Percentiles rank a stretch among this genome's conserved stretches.
Evolutionary conservation across 345 rosid genomes (phyloP).

Genomic region (Odontarrhena argentea): DNA sequence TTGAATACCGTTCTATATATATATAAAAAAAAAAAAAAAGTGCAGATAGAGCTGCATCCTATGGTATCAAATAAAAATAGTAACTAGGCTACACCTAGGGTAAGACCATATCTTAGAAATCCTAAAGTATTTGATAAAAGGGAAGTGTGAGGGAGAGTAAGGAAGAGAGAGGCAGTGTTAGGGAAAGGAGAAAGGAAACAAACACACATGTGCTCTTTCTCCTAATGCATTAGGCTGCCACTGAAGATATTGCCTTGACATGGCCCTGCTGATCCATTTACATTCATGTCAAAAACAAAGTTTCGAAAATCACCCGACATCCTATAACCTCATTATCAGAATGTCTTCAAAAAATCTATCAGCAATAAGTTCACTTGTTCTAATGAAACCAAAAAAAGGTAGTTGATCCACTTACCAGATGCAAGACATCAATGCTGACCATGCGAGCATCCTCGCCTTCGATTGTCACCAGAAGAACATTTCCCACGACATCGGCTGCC

Average conservation of each 20-base stretch:
- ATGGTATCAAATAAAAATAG: constrained; percentile 5
- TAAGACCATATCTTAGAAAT: constrained; percentile 18
- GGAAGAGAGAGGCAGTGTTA: constrained; percentile 87
- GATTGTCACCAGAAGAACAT: constrained; percentile 86
- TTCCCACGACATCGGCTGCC: constrained; percentile 96
- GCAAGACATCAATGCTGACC: constrained; percentile 98
- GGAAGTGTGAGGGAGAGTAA: constrained; percentile 80
- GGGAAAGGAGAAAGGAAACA: constrained; percentile 99
- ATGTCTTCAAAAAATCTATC: constrained; percentile 45
- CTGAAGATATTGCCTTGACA: constrained; percentile 97
- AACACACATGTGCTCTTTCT: constrained; percentile 99
- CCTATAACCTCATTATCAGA: constrained; percentile 70
- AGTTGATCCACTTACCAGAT: constrained; percentile 69
- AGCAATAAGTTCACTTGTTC: constrained; percentile 46
- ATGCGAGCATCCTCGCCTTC: constrained; percentile 96
- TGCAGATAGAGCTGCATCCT: constrained; percentile 24
- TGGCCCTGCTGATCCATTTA: constrained; percentile 99
- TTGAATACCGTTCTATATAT: background rate
- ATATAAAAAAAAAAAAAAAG: background rate
- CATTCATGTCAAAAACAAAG: constrained; percentile 82
- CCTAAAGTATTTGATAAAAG: constrained; percentile 47
- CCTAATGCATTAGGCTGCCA: constrained; percentile 99
- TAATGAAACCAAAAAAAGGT: constrained; percentile 34
- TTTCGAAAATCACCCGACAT: constrained; percentile 63
- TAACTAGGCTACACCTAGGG: constrained; percentile 20